phyloP scores from a whole-genome alignment of 495 filamentous ascomycete species.

The Neurospora tetrasperma region DNA sequence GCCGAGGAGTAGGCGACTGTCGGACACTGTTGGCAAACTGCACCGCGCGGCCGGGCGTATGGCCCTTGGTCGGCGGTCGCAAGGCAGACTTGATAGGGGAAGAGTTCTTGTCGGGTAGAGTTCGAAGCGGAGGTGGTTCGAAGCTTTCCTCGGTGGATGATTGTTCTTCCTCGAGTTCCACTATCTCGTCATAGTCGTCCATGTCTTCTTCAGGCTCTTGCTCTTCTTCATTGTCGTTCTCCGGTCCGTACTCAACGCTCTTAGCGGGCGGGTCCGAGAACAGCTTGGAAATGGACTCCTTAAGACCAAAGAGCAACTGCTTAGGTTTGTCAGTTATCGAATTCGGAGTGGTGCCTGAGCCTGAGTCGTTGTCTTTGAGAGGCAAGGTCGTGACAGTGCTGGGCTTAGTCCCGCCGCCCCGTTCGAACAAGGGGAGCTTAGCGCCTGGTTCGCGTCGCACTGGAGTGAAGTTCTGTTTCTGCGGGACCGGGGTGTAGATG shows the following conservation, averaged over 20 bases:
- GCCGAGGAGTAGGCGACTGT: neutral
- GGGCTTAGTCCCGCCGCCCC: neutral
- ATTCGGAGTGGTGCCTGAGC: neutral
- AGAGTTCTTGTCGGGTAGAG: slow-evolving; percentile 23
- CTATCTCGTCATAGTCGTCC: neutral
- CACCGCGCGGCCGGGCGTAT: slow-evolving; percentile 35
- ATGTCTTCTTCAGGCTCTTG: neutral
- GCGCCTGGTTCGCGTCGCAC: slow-evolving; percentile 23
- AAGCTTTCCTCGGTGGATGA: slow-evolving; percentile 6
- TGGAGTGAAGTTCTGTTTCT: slow-evolving; percentile 43
- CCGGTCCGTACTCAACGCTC: neutral
- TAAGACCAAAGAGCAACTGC: slow-evolving; percentile 11
- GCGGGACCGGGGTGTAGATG: slow-evolving; percentile 20
- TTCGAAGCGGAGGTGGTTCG: slow-evolving; percentile 4
- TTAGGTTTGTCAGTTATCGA: slow-evolving; percentile 1
- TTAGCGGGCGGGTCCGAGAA: slow-evolving; percentile 5
- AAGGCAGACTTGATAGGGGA: slow-evolving; percentile 43
- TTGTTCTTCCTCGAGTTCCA: slow-evolving; percentile 8
- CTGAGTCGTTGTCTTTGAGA: neutral
- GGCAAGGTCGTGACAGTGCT: neutral
- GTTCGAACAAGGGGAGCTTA: slow-evolving; percentile 24
- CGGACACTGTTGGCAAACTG: slow-evolving; percentile 31
- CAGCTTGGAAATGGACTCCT: slow-evolving; percentile 8
- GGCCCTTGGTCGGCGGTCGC: slow-evolving; percentile 33
- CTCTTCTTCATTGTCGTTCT: slow-evolving; percentile 4